Evolutionary conservation across 179 eudicot genomes (phyloP), one percentile per base, ranked within the genome.

Genomic region (Actinidia polygama): DNA sequence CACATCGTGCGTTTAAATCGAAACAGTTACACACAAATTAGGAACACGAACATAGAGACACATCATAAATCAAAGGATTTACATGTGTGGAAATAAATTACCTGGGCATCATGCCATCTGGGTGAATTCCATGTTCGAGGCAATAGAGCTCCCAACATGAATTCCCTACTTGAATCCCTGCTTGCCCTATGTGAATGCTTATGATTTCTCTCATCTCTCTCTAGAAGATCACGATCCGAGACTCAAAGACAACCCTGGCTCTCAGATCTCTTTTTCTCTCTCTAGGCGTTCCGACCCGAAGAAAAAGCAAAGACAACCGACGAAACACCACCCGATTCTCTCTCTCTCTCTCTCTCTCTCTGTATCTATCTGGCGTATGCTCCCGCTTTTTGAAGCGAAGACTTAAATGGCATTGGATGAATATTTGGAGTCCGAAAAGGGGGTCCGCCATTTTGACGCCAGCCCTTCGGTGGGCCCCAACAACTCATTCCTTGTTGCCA

Each of bases 41-140:
- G 19, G 30, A 51, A 73, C 3, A 14, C 0, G 23, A 6, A 51
- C 2, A 67, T 24, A 15, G 6, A 64, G 3, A 50, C 10, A 40
- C 44, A 40, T 40, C 1, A 40, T 40, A 40, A 40, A 40, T 40
- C 44, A 40, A 40, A 70, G 23, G 71, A 30, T 40, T 40, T 40
- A 40, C 44, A 30, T 67, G 73, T 16, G 26, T 69, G 7, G 23
- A 18, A 40, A 12, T 8, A 6, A 46, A 7, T 26, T 62, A 91
- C 97, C 97, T 92, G 44, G 97, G 97, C 97, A 93, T 92, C 87
- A 88, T 81, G 63, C 97, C 97, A 84, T 93, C 95, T 59, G 97
- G 97, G 44, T 92, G 97, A 83, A 93, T 93, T 53, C 89, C 95
- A 87, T 91, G 94, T 79, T 92, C 96, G 47, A 91, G 94, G 79